Evolutionary conservation across 306 rosid genomes (phyloP), one percentile per base, ranked within the genome.

Genomic region (Casuarina glauca): DNA sequence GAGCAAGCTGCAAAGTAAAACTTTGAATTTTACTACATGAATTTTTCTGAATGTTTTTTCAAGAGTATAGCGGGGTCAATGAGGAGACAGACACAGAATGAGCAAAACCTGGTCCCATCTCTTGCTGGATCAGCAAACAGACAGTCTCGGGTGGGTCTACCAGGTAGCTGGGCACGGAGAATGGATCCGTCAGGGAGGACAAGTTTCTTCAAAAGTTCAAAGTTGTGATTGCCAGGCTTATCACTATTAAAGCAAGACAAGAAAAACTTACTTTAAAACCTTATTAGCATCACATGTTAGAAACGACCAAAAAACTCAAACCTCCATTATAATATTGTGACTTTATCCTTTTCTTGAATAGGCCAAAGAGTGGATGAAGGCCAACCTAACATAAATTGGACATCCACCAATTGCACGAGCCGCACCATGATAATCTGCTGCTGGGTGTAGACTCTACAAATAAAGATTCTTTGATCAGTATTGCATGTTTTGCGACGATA

Each of bases 351-450:
- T 81, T n/a, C 68, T 53, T 70, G 36, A 26, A 75, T 3, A 19
- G 12, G 6, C 43, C 52, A 38, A 7, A 26, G 42, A 72, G 1
- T 19, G 12, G 20, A 19, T 38, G 39, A 58, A 53, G 13, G 19
- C 19, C 17, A 41, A 93, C 99, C 99, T 93, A 55, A 96, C 97
- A 86, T 96, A 96, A 82, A 96, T 91, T 72, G 98, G 90, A 81
- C 98, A 88, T 79, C 99, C 98, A n/a, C 99, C 97, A 5, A 96
- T 69, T 16, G 99, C 93, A 19, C 99, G 97, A 73, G 99, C 98
- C 51, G 99, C 97, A 26, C 96, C 97, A 12, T 96, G 98, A 80
- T 96, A 96, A 6, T 96, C 99, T 9, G 96, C 97, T 38, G 93
- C 97, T 8, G 99, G 94, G 66, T 96, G 98, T 70, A 89, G 83